Evolutionary conservation across 176 grass and related monocot genomes (phyloP).

Genomic region (Oryza meyeriana): DNA sequence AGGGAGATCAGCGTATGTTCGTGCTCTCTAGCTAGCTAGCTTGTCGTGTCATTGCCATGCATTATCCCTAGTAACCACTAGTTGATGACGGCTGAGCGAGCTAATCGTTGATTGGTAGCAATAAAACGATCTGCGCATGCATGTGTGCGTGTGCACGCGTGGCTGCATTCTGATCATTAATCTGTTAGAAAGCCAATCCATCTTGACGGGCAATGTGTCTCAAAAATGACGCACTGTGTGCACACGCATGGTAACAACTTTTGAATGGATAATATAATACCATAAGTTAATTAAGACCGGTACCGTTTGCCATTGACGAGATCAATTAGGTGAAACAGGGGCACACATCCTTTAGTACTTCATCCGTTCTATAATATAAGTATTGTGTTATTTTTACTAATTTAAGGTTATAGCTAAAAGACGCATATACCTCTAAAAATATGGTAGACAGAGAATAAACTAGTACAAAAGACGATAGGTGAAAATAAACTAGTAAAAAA

Average conservation of each 20-base stretch:
- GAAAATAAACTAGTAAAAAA: too few species aligned
- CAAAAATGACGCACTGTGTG: neutral
- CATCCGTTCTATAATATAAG: too few species aligned
- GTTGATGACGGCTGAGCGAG: neutral
- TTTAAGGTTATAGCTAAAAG: too few species aligned
- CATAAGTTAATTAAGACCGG: neutral
- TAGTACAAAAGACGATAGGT: too few species aligned
- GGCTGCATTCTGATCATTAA: neutral
- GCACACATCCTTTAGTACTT: too few species aligned
- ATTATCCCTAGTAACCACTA: slow-evolving; percentile 31
- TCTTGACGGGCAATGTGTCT: neutral
- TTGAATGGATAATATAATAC: neutral
- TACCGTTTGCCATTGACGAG: neutral
- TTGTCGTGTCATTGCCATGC: slow-evolving; percentile 14
- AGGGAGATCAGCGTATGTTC: neutral
- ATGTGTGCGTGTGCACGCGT: slow-evolving; percentile 18
- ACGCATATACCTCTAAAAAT: too few species aligned
- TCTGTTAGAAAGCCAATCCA: slow-evolving; percentile 17
- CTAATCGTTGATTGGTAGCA: slow-evolving; percentile 6
- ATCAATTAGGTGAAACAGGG: too few species aligned
- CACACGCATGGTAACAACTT: neutral
- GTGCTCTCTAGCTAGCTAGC: neutral
- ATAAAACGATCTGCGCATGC: slow-evolving; percentile 18
- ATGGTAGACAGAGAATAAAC: too few species aligned
- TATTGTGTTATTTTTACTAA: too few species aligned